Evolutionary conservation across 352 stramenopile species (phyloP), one percentile per base, ranked within the genome.

Genomic region (Saprolegnia diclina): DNA sequence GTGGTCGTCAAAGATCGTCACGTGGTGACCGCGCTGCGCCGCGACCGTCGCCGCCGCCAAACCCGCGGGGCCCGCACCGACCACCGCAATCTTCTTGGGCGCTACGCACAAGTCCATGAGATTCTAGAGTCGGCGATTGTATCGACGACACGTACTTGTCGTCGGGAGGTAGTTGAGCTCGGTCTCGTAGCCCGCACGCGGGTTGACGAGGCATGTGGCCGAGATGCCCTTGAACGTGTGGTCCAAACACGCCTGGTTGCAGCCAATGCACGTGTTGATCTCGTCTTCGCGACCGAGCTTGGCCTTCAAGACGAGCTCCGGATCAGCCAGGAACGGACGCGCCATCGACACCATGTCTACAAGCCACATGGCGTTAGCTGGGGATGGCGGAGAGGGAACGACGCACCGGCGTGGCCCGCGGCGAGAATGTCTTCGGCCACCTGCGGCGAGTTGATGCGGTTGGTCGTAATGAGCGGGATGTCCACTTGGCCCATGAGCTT

Each of bases 201-300:
- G 96, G 77, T 99, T 99, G 26, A 99, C 96, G 53, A 99, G 85
- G 72, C 96, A 99, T 48, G 80, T 96, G 4, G 94, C 93, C 19
- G 84, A 95, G 67, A 98, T 97, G 14, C 80, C 88, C 66, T 97
- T 90, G 76, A 99, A 99, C 38, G 91, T 97, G 80, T 99, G 96
- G 83, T 99, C 96, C 22, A 99, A 80, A 78, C 96, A 99, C 16
- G 96, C 96, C 76, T 94, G 89, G 72, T 97, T 97, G 73, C 90
- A 97, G n/a, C 82, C 96, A 73, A 99, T 99, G 77, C 96, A 99
- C 22, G 96, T 99, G 76, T 99, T 99, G 73, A 98, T 99, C 65
- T 98, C 91, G 44, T 97, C 82, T 24, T 89, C 85, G 68, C 84
- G 74, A 24, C 85, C 83, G 67, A 97, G 80, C 71, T 87, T 78